phyloP scores from a whole-genome alignment of 1,284 basidiomycete species.

The Cryptococcus sp. region DNA sequence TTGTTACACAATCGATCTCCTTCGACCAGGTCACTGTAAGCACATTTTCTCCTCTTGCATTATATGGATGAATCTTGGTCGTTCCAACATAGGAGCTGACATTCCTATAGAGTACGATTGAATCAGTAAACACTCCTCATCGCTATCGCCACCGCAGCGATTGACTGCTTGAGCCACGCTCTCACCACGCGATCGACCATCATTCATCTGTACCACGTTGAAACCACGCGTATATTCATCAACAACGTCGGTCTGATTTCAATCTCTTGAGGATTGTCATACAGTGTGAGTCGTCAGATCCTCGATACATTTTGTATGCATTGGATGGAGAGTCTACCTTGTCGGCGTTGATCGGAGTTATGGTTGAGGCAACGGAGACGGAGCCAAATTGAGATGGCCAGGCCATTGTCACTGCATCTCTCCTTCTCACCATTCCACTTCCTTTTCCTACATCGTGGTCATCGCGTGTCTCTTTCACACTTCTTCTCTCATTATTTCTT shows the following conservation, averaged over 20 bases:
- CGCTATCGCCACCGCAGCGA: neutral
- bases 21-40: no score
- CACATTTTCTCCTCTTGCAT: no score
- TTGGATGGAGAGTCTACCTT: no score
- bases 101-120: no score
- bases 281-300: no score
- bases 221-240: neutral
- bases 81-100: no score
- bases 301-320: no score
- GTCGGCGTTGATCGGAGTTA: neutral
- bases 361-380: neutral
- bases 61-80: no score
- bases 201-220: neutral
- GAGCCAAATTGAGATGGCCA: neutral
- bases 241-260: neutral
- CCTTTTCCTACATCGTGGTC: neutral
- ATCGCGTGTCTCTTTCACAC: neutral
- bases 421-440: neutral
- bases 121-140: no score
- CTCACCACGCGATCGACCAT: neutral
- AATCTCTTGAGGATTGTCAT: neutral
- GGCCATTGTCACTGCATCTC: neutral
- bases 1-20: no score
- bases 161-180: neutral
- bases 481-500: neutral